Evolutionary conservation across 1,284 basidiomycete species (phyloP).

Genomic region (Inonotus obliquus): DNA sequence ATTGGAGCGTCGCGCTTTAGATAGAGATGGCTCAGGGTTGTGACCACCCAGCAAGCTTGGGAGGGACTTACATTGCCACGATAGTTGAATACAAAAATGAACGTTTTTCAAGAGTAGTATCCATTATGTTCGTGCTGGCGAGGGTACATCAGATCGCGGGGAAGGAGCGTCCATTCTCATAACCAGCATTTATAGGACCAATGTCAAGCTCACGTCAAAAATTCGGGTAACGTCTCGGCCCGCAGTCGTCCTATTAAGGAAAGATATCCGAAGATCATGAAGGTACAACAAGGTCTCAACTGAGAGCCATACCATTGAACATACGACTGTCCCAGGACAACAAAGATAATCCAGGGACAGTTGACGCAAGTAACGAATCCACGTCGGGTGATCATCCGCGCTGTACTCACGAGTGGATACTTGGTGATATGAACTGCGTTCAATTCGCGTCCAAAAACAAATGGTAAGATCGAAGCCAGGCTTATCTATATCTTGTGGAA

Average conservation of each 20-base stretch:
- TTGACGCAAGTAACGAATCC: neutral
- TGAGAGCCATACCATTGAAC: neutral
- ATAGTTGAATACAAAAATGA: neutral
- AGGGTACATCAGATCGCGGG: neutral
- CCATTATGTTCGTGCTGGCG: neutral
- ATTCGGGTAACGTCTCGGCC: neutral
- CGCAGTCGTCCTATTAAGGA: neutral
- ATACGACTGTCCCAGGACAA: neutral
- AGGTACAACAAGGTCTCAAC: slow-evolving; percentile 1
- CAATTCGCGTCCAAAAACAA: too few relatives aligned
- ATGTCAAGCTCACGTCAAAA: neutral
- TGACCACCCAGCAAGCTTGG: neutral
- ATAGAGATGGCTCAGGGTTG: neutral
- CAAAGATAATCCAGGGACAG: neutral
- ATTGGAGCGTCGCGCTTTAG: slow-evolving; percentile 10
- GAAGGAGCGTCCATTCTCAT: neutral
- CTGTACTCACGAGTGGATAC: too few relatives aligned
- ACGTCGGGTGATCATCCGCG: neutral
- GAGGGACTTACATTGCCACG: neutral
- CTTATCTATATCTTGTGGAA: too few relatives aligned
- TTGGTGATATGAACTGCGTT: too few relatives aligned
- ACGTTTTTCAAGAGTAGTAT: neutral
- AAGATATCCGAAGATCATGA: neutral
- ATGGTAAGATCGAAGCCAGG: too few relatives aligned
- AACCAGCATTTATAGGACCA: neutral